These are phyloP conservation scores for Shiraia bambusicola DNA, from an alignment of 2,329 filamentous ascomycete species.

Conservation along the genomic window DNA sequence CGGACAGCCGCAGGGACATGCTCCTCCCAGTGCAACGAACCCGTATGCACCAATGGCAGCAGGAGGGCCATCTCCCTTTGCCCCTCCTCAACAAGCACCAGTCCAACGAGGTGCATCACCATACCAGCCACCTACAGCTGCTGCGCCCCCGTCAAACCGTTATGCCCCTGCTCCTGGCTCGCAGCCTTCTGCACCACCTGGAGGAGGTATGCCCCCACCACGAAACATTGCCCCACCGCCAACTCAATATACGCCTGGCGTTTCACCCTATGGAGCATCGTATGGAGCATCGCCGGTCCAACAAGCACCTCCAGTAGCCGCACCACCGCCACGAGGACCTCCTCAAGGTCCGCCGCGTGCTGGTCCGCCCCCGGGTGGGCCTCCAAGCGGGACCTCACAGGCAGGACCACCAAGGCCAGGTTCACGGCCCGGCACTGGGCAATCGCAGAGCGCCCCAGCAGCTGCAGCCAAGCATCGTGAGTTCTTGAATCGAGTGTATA, in stretches of 20 bases:
- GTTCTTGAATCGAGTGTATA: constrained; percentile 31
- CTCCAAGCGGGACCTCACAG: constrained; percentile 41
- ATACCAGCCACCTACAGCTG: constrained; percentile 80
- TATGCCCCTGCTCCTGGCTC: constrained; percentile 67
- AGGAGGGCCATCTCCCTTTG: constrained; percentile 45
- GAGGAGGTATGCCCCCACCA: constrained; percentile 43
- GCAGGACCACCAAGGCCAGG: constrained; percentile 43
- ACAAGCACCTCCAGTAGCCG: constrained; percentile 42
- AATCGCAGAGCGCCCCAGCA: constrained; percentile 52
- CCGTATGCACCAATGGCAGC: constrained; percentile 72
- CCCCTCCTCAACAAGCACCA: constrained; percentile 56
- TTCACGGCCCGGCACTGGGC: constrained; percentile 50
- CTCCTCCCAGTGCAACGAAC: constrained; percentile 55
- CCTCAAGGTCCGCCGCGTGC: constrained; percentile 48
- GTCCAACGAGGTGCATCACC: constrained; percentile 78
- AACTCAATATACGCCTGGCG: constrained; percentile 31
- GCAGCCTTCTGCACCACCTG: constrained; percentile 48
- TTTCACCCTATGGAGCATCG: constrained; percentile 41
- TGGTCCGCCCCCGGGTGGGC: constrained; percentile 41
- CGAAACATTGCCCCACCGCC: constrained; percentile 50
- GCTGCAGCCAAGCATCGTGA: constrained; percentile 69
- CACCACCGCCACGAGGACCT: constrained; percentile 45
- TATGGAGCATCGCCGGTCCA: constrained; percentile 31
- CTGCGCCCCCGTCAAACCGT: constrained; percentile 56
- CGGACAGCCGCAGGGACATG: constrained; percentile 49